These are phyloP conservation scores for Ceratocystis eucalypticola DNA, from an alignment of 2,329 filamentous ascomycete genomes.

Conservation along the genomic window DNA sequence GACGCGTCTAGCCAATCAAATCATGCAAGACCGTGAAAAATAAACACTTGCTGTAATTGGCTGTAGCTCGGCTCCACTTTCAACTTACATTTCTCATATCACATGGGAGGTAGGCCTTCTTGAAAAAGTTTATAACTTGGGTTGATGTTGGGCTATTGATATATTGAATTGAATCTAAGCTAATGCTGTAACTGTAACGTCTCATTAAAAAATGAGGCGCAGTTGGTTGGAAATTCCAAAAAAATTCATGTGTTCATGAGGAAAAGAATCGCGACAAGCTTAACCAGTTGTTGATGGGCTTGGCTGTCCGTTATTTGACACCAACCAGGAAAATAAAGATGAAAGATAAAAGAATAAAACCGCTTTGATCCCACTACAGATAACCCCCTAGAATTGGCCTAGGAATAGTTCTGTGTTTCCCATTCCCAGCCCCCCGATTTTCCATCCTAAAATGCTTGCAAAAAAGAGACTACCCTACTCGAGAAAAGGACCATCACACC, in stretches of 20 bases:
- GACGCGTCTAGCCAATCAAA: conserved; percentile 16
- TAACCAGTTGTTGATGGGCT: not conserved
- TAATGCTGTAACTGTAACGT: not conserved
- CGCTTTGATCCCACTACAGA: not conserved
- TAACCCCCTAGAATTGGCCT: not conserved
- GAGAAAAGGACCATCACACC: not conserved
- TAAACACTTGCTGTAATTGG: conserved; percentile 8
- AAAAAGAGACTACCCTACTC: not conserved
- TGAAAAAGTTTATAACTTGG: not conserved
- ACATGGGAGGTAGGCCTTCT: not conserved
- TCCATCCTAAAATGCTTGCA: not conserved
- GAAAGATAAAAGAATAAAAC: not conserved
- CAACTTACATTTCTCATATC: not conserved
- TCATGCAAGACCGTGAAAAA: not conserved
- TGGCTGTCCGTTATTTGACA: not conserved
- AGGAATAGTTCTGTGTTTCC: conserved; percentile 1
- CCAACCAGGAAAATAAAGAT: not conserved
- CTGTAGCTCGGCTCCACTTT: not conserved
- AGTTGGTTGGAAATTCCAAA: not conserved
- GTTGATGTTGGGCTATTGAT: not conserved
- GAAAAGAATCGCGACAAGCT: not conserved
- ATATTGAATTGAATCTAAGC: not conserved
- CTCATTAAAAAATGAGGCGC: not conserved
- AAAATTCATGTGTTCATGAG: not conserved
- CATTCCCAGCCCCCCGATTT: not conserved